A percentile compares a stretch with the other conserved stretches of the same genome.
phyloP scores from a whole-genome alignment of 2,329 filamentous ascomycete genomes.

The Colletotrichum brevisporum region DNA sequence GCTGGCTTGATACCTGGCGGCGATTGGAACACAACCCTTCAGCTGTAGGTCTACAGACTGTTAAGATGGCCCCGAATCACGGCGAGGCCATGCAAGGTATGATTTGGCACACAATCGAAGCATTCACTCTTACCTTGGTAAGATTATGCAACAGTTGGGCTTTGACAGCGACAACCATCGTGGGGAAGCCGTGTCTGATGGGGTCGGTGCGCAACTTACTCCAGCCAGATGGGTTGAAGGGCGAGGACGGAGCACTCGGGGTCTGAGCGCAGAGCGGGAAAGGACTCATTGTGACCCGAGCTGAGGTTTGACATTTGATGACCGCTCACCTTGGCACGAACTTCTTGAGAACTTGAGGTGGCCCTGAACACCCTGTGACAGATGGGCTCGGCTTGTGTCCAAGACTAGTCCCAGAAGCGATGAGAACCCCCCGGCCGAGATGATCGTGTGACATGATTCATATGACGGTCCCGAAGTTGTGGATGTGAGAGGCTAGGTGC shows the following conservation, averaged over 20 bases:
- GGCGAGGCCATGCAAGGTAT: background rate
- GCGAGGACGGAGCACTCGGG: background rate
- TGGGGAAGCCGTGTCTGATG: slow-evolving; percentile 6
- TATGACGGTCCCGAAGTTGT: slow-evolving; percentile 6
- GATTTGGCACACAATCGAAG: background rate
- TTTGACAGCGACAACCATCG: slow-evolving; percentile 1
- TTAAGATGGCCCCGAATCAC: background rate
- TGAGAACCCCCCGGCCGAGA: background rate
- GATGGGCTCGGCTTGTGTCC: slow-evolving; percentile 3
- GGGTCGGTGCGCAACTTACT: slow-evolving; percentile 3
- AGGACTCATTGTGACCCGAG: slow-evolving; percentile 18
- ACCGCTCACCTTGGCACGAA: slow-evolving; percentile 3
- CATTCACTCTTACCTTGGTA: too few relatives aligned
- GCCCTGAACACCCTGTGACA: background rate
- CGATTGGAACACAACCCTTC: too few relatives aligned
- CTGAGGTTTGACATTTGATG: slow-evolving; percentile 22
- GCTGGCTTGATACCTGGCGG: too few relatives aligned
- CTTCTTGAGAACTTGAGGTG: slow-evolving; percentile 2
- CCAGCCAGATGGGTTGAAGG: background rate
- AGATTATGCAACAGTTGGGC: background rate
- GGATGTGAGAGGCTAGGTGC: background rate
- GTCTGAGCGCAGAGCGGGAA: slow-evolving; percentile 23
- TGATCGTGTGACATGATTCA: slow-evolving; percentile 19
- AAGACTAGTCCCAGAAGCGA: background rate
- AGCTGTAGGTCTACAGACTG: background rate